Evolutionary conservation across 768 basidiomycete species (phyloP), one percentile per base, ranked within the genome.

Genomic region (Kwoniella europaea): DNA sequence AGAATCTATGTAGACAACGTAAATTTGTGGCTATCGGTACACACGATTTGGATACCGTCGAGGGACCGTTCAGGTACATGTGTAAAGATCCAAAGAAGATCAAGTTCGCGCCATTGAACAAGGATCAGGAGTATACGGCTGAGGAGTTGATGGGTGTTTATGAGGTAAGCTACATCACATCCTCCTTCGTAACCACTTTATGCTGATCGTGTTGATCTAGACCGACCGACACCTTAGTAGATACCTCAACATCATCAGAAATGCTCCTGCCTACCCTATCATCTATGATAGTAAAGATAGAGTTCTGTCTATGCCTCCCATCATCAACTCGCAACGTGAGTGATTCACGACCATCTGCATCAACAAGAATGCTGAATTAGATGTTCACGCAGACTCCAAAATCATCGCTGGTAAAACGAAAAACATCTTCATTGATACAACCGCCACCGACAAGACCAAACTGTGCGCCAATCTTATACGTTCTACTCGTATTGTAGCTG

Each of bases 1-100:
- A 95, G 80, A 99, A 99, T 84, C 88, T 99, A 43, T 94, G 93
- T 79, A 87, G 97, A 68, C 87, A 91, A 74, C 87, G 97, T 68
- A 92, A 91, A 79, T 88, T 99, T 55, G 97, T 96, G 58, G 89
- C 97, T 20, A 97, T 99, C 74, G 97, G 97, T 67, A 99, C 97
- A 1, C 97, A 99, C 76, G 97, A 99, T 85, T 85, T 99, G 60
- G 94, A 98, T 83, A 93, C 92, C 3, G 85, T 99, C 65, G 87
- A 89, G 67, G 87, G 90, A 4, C 95, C 95, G 10, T 97, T 98
- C 88, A 82, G 82, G 55, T 84, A 84, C 67, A 77, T 82, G 73
- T 81, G 81, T 65, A 69, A 74, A 64, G 77, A 81, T 54, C 95
- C 96, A 9, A 90, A 90, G 75, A 87, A 92, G 76, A 98, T 99